A percentile compares a stretch with the other conserved stretches of the same genome.
These are phyloP conservation scores for Dysphania ambrosioides DNA, from an alignment of 148 eudicot species.

Conservation along the genomic window DNA sequence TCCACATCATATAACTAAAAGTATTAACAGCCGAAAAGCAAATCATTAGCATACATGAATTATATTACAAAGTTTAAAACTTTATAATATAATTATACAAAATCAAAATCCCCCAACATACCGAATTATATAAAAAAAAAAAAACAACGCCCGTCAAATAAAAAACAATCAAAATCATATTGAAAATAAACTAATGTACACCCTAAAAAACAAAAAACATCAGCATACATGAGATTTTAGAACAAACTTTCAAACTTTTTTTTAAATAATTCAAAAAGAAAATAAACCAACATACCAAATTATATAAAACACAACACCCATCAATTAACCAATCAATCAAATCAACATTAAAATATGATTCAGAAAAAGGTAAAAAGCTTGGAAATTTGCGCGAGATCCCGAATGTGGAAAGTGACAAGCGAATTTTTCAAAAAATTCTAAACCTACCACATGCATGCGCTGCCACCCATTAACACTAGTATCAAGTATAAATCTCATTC, in stretches of 20 bases:
- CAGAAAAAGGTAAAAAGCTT: neutral
- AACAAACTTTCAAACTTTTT: neutral
- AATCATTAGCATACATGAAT: neutral
- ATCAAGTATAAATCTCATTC: neutral
- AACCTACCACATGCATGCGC: constrained; percentile 9
- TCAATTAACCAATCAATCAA: neutral
- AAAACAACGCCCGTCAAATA: too few species aligned
- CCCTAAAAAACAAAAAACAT: too few species aligned
- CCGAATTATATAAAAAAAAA: too few species aligned
- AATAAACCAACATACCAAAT: too few species aligned
- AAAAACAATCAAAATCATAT: too few species aligned
- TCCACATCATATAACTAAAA: neutral
- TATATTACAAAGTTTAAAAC: too few species aligned
- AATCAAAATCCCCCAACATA: too few species aligned
- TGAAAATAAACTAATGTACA: too few species aligned
- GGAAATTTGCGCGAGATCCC: constrained; percentile 1
- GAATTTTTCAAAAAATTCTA: neutral
- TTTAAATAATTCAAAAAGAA: too few species aligned
- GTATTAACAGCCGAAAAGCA: neutral
- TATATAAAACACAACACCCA: too few species aligned
- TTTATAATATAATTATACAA: too few species aligned
- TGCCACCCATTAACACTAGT: neutral
- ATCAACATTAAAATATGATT: neutral
- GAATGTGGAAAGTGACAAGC: neutral
- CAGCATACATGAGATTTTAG: too few species aligned